A percentile compares a stretch with the other conserved stretches of the same genome.
These are phyloP conservation scores for Mentha longifolia DNA, from an alignment of 257 asterid genomes.

Conservation along the genomic window DNA sequence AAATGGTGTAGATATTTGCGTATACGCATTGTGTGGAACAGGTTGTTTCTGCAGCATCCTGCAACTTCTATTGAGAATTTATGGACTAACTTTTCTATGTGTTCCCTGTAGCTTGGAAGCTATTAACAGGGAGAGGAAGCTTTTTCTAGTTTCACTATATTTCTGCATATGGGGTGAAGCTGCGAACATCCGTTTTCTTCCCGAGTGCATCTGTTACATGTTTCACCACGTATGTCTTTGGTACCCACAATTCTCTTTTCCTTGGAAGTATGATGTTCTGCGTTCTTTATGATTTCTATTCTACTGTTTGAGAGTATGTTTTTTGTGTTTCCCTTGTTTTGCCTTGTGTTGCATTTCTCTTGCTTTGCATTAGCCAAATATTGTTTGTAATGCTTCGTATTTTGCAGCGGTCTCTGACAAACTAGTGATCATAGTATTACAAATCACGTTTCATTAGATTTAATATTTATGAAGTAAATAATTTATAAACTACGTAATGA, in stretches of 20 bases:
- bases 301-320: conserved; percentile 9
- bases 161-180: conserved; percentile 99
- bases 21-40: conserved; percentile 82
- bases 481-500: neutral
- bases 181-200: conserved; percentile 94
- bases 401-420: conserved; percentile 10
- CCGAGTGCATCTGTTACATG: conserved; percentile 96
- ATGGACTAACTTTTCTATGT: conserved; percentile 36
- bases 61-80: conserved; percentile 14
- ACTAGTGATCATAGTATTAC: neutral
- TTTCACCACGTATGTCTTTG: conserved; percentile 83
- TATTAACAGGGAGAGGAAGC: conserved; percentile 86
- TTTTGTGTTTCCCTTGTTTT: conserved; percentile 26
- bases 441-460: neutral
- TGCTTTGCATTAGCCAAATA: conserved; percentile 17
- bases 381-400: conserved; percentile 19
- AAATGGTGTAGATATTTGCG: conserved; percentile 97
- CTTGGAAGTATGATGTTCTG: conserved; percentile 13
- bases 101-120: conserved; percentile 76
- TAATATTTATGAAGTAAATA: neutral
- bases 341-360: conserved; percentile 4
- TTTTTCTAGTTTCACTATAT: conserved; percentile 80
- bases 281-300: conserved; percentile 5
- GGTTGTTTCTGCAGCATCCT: conserved; percentile 51
- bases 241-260: conserved; percentile 1